Evolutionary conservation across 805 yeast genomes (phyloP), one percentile per base, ranked within the genome.

Genomic region (Barnettozyma populi): DNA sequence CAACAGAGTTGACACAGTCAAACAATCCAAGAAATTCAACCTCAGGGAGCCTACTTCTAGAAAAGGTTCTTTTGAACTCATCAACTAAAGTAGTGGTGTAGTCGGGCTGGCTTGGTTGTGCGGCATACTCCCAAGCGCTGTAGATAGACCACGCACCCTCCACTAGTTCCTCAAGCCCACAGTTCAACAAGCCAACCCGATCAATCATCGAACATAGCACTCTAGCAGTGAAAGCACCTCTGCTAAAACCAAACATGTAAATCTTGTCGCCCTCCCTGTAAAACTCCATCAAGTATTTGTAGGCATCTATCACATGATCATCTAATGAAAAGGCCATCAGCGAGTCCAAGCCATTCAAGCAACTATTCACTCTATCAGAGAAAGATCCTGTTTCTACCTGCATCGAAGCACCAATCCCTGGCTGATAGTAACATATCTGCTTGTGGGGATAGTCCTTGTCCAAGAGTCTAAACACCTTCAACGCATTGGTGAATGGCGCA

Each of bases 1-100:
- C 89, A 19, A 82, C 81, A 1, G 87, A 80, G 57, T 80, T 81
- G 18, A 82, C 80, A 0, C 86, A 77, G 63, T 83, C 90, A 74
- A 84, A 83, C 18, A 83, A 61, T 0, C 89, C 89, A 73, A 82
- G 75, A 50, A 81, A 80, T 52, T 75, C 73, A 42, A 83, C 70
- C 8, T 56, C 57, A 4, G 79, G 74, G 2, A 62, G 55, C 5
- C 65, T 61, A 5, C 67, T 55, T 42, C 79, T 62, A 13, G 79
- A 73, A 57, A 82, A 83, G 0, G 82, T 77, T 41, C 65, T 67
- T 50, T 70, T 74, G 59, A 81, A 83, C 52, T 79, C 83, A 25
- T 67, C 72, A 2, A 78, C 73, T 34, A 78, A 63, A 1, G 79
- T 69, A 3, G 70, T 67, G 2, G 75, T 65, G 47, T 65, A 67